phyloP scores from a whole-genome alignment of 2,329 filamentous ascomycete genomes.

The Aureobasidium sp. region DNA sequence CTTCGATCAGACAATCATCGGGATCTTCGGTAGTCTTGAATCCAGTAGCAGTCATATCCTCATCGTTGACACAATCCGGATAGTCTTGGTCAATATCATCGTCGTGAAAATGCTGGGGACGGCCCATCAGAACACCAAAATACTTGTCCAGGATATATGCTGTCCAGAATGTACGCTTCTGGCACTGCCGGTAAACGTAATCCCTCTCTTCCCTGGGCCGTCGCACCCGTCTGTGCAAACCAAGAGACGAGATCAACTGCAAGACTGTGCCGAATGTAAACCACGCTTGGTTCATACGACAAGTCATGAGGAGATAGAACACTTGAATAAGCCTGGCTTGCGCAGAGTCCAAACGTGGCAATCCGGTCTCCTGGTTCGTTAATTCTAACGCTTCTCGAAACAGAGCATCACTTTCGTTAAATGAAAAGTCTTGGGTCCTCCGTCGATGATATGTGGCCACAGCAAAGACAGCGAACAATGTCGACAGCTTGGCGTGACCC shows the following conservation, averaged over 20 bases:
- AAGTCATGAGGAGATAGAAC: constrained; percentile 19
- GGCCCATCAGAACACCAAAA: constrained; percentile 55
- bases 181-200: constrained; percentile 42
- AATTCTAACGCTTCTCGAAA: background rate
- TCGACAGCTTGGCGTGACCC: constrained; percentile 7
- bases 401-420: background rate
- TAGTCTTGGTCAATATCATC: constrained; percentile 57
- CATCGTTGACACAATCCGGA: constrained; percentile 51
- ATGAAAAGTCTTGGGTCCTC: background rate
- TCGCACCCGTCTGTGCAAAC: constrained; percentile 16
- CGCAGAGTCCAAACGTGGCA: constrained; percentile 16
- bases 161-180: constrained; percentile 56
- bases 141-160: constrained; percentile 58
- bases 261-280: constrained; percentile 26
- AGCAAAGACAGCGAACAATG: background rate
- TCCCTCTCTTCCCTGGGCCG: constrained; percentile 31
- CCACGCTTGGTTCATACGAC: constrained; percentile 28
- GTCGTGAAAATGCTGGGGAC: constrained; percentile 55
- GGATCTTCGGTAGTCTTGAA: background rate
- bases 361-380: constrained; percentile 15
- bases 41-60: constrained; percentile 30
- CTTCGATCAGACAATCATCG: constrained; percentile 44
- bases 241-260: constrained; percentile 19
- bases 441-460: background rate
- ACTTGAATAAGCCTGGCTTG: constrained; percentile 20